Conservation (phyloP, 2,329 filamentous ascomycete genomes). For the Hirsutella minnesotensis region DNA sequence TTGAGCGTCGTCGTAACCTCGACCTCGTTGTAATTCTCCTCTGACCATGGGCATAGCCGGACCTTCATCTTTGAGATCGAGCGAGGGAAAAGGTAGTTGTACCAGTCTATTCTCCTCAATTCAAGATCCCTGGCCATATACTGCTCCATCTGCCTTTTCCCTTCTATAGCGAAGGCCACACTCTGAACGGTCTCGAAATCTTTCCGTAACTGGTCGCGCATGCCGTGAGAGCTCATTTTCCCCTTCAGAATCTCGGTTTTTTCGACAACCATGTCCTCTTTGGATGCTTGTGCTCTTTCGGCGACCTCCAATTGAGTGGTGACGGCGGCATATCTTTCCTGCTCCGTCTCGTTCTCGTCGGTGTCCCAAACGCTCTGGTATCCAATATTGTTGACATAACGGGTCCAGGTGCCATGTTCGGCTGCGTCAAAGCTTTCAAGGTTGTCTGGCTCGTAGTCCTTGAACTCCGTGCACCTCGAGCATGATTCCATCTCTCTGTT, state of each 20-base stretch:
- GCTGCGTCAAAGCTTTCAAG: neutral
- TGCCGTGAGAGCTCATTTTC: too few relatives aligned
- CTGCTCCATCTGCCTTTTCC: too few relatives aligned
- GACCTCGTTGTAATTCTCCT: neutral
- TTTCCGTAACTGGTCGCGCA: too few relatives aligned
- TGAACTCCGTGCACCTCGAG: too few relatives aligned
- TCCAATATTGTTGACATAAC: neutral
- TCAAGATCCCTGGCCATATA: too few relatives aligned
- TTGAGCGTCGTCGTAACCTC: conserved; percentile 1
- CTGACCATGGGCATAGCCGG: neutral
- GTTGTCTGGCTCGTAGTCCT: neutral
- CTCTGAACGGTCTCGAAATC: too few relatives aligned
- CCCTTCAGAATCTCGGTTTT: neutral
- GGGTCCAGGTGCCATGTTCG: neutral
- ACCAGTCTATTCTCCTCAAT: too few relatives aligned
- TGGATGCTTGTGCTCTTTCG: neutral
- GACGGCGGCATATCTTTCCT: conserved; percentile 2
- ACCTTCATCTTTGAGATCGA: neutral
- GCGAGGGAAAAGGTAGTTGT: neutral
- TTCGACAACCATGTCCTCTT: neutral
- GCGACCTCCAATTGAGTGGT: neutral
- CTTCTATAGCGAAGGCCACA: too few relatives aligned
- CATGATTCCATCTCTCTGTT: too few relatives aligned
- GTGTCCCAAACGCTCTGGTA: neutral
- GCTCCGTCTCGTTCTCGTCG: neutral